These are phyloP conservation scores for Kitagawia praeruptora DNA, from an alignment of 129 eudicot genomes.

Conservation along the genomic window DNA sequence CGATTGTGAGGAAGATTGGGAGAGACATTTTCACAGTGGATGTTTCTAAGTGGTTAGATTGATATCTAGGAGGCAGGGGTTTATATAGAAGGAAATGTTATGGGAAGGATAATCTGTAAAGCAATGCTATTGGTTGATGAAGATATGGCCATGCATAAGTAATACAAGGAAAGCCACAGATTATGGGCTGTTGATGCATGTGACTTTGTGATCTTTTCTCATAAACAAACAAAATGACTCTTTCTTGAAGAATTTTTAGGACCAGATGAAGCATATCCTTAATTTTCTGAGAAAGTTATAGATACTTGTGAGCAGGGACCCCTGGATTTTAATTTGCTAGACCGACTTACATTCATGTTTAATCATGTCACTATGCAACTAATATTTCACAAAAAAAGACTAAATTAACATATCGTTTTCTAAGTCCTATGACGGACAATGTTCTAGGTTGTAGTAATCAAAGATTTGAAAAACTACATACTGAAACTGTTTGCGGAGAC, in stretches of 20 bases:
- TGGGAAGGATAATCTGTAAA: conserved; percentile 2
- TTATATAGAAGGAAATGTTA: conserved; percentile 32
- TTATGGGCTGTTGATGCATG: conserved; percentile 33
- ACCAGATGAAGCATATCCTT: not conserved
- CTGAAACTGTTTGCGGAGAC: not conserved
- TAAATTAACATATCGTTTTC: not conserved
- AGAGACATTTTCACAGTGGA: conserved; percentile 20
- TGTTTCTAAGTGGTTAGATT: not conserved
- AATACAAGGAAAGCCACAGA: conserved; percentile 23
- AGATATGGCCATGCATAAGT: conserved; percentile 33
- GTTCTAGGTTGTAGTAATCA: not conserved
- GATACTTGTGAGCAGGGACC: not conserved
- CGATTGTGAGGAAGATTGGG: conserved; percentile 26
- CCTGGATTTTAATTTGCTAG: not conserved
- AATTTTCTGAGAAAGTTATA: not conserved
- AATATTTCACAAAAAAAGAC: not conserved
- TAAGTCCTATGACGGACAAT: not conserved
- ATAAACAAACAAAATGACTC: conserved; percentile 15
- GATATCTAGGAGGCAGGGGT: conserved; percentile 14
- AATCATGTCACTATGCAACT: not conserved
- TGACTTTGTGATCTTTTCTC: conserved; percentile 20
- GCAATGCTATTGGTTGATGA: conserved; percentile 10
- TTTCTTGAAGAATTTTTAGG: conserved; percentile 6
- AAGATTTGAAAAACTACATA: not conserved
- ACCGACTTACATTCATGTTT: not conserved